Conservation (phyloP, 179 eudicot species). For the Carnegiea gigantea region DNA sequence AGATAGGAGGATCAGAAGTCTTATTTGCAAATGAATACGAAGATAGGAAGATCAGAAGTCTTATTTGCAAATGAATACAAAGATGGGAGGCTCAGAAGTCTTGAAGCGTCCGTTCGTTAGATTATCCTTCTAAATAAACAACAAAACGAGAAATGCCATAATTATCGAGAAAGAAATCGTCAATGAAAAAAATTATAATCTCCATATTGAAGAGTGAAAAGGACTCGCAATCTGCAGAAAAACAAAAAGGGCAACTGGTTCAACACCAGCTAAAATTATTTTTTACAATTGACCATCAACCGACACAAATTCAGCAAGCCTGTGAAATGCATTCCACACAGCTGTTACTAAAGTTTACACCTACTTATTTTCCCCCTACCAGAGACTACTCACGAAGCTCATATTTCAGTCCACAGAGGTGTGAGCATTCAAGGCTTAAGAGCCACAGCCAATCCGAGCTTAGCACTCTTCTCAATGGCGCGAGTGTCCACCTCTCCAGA, state of each 20-base stretch:
- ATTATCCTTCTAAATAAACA: too few species aligned
- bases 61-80: too few species aligned
- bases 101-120: too few species aligned
- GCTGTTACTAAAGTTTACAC: conserved; percentile 14
- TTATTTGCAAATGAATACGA: too few species aligned
- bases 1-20: too few species aligned
- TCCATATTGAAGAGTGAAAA: conserved; percentile 6
- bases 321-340: conserved; percentile 14
- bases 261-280: conserved; percentile 35
- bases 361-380: conserved; percentile 36
- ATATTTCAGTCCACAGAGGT: conserved; percentile 6
- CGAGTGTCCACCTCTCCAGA: conserved; percentile 92
- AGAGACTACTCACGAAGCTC: conserved; percentile 16
- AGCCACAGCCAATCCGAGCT: conserved; percentile 79
- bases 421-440: conserved; percentile 60
- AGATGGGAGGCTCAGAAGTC: too few species aligned
- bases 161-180: too few species aligned
- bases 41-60: too few species aligned
- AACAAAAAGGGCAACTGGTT: conserved; percentile 23
- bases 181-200: background rate
- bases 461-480: conserved; percentile 91
- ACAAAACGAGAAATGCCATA: too few species aligned
- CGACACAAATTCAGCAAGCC: conserved; percentile 22
- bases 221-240: conserved; percentile 11
- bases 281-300: conserved; percentile 33